Evolutionary conservation across 176 grass and related monocot species (phyloP), one percentile per base, ranked within the genome.

Genomic region (Echinochloa phyllopogon): DNA sequence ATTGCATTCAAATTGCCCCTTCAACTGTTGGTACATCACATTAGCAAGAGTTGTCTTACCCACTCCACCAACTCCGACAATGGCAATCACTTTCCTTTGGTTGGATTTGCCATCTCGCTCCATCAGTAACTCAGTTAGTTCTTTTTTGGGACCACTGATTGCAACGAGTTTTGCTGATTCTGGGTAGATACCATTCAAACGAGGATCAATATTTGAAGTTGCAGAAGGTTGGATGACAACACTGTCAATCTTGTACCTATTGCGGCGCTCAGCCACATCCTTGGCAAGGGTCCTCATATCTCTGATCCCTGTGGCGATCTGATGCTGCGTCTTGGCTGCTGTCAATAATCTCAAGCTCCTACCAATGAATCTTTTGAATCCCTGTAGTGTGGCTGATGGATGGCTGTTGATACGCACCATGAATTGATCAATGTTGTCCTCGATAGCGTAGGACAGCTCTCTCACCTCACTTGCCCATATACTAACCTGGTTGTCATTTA

Each of bases 31-130:
- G 29, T 78, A 85, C 29, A 50, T 16, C 2, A 78, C 41, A 36
- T 85, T 70, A 8, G 75, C 83, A 24, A 85, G 74, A 5, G 74
- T 85, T 16, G 75, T 85, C 52, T 86, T 86, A 16, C 84, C 84
- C 43, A 86, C 49, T 49, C 75, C 75, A 49, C 84, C 84, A 4
- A 61, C 75, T 18, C 84, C 84, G 4, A 72, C 65, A 40, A 79
- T 79, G 33, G 84, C 61, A 4, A 86, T 40, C 53, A 86, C 84
- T 61, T 79, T 86, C 15, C 61, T 14, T 18, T 49, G 33, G 20
- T 61, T 24, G 3, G 55, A 24, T 6, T 3, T 13, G 8, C 64
- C 12, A 13, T 78, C 53, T 25, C 3, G 33, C 21, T 27, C 21
- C 65, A 74, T 25, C 39, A 86, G 42, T 3, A 86, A 10, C 29